phyloP scores from a whole-genome alignment of 331 rosid species.

The Pyrus hybrid region DNA sequence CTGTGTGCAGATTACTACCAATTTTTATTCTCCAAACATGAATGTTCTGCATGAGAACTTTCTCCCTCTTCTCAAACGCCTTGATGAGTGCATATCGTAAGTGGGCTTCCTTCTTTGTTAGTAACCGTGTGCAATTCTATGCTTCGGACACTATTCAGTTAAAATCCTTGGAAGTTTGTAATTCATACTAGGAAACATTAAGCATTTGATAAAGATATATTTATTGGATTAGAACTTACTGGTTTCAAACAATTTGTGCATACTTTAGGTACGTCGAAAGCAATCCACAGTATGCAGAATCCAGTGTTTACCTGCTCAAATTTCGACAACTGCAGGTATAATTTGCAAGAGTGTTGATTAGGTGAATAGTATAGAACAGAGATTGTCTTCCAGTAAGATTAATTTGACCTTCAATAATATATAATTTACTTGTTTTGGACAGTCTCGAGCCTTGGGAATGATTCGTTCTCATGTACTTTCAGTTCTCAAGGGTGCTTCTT shows the following conservation, averaged over 20 bases:
- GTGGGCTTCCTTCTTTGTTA: constrained; percentile 18
- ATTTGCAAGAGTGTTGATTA: constrained; percentile 5
- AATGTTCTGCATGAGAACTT: constrained; percentile 78
- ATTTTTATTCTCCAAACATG: constrained; percentile 92
- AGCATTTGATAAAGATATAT: not conserved
- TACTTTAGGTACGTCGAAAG: constrained; percentile 77
- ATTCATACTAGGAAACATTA: constrained; percentile 4
- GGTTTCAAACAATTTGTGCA: constrained; percentile 4
- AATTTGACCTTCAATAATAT: constrained; percentile 10
- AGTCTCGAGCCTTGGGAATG: constrained; percentile 98
- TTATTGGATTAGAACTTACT: not conserved
- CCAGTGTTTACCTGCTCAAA: constrained; percentile 90
- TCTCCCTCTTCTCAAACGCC: constrained; percentile 85
- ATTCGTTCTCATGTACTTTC: constrained; percentile 83
- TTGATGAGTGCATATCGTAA: constrained; percentile 97
- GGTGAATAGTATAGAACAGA: not conserved
- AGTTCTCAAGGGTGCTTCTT: constrained; percentile 85
- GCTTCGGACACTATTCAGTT: not conserved
- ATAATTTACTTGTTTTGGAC: constrained; percentile 24
- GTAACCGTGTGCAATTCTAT: constrained; percentile 5
- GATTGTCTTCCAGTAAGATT: not conserved
- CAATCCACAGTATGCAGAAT: constrained; percentile 95
- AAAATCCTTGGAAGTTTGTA: not conserved
- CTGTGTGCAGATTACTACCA: constrained; percentile 69
- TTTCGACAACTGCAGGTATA: constrained; percentile 95